These are phyloP conservation scores for Pichia inconspicua DNA, from an alignment of 1,139 yeast species.

Conservation along the genomic window DNA sequence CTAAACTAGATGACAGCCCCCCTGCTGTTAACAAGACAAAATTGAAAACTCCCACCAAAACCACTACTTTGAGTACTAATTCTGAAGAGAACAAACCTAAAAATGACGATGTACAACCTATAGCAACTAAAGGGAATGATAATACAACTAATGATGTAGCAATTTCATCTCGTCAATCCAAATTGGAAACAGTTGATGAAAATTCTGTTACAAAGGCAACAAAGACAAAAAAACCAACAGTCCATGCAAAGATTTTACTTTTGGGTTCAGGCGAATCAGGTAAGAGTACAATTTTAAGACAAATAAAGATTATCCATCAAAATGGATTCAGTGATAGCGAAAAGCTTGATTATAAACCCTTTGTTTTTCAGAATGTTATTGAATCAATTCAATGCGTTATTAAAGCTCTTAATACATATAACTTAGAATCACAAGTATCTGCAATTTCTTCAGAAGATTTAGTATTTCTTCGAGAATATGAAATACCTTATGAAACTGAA, in stretches of 20 bases:
- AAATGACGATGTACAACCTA: neutral
- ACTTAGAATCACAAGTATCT: slow-evolving; percentile 37
- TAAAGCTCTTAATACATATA: slow-evolving; percentile 47
- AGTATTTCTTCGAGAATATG: slow-evolving; percentile 41
- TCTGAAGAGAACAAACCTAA: neutral
- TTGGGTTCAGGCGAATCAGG: slow-evolving; percentile 80
- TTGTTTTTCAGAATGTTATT: slow-evolving; percentile 58
- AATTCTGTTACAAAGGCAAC: neutral
- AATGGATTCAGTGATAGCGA: slow-evolving; percentile 62
- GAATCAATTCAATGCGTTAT: slow-evolving; percentile 60
- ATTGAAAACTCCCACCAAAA: neutral
- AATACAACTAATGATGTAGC: neutral
- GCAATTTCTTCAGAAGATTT: slow-evolving; percentile 35
- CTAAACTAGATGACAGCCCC: slow-evolving; percentile 19
- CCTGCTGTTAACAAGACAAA: neutral
- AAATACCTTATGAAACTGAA: slow-evolving; percentile 36
- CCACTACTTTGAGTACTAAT: neutral
- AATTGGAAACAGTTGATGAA: slow-evolving; percentile 6
- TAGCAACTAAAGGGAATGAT: neutral
- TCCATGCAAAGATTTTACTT: slow-evolving; percentile 51
- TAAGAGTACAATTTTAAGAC: slow-evolving; percentile 68
- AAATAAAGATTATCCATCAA: slow-evolving; percentile 66
- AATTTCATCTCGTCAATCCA: slow-evolving; percentile 1
- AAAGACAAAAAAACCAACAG: slow-evolving; percentile 15
- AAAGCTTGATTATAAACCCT: slow-evolving; percentile 56